Evolutionary conservation across 2,329 filamentous ascomycete genomes (phyloP), one percentile per base, ranked within the genome.

Genomic region (Cladosporium sp.): DNA sequence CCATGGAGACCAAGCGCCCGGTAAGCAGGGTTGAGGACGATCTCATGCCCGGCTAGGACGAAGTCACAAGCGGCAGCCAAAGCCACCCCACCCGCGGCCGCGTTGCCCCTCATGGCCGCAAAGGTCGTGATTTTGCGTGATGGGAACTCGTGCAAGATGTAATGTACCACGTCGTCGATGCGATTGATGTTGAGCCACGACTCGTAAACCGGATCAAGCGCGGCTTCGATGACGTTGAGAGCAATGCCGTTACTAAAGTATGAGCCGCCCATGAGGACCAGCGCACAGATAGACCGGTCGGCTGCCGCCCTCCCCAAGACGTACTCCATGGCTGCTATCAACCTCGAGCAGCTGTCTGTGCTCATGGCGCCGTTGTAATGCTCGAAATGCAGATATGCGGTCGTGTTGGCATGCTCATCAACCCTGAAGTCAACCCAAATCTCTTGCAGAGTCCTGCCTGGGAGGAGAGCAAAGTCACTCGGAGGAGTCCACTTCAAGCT

Each of bases 291-390:
- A 0, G 75, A 74, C 14, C 65, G 67, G 14, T 74, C 69, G 18
- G 65, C 28, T 0, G 75, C 73, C 51, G 77, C 74, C 10, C 68
- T 70, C 18, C 70, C 66, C 5, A 78, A 65, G 38, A 81, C 73
- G 63, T 74, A 75, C 15, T 77, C 75, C 60, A 81, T 74, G 15
- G 78, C 78, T 11, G 74, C 71, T 58, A 78, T 74, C 30, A 81
- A 71, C 8, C 74, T 73, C 14, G 72, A 73, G 68, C 80, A 81
- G 65, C 80, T 77, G 7, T 65, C 67, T 0, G 79, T 80, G 24
- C 78, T 76, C 79, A 81, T 81, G 60, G 80, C 80, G 30, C 80
- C 80, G 64, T 81, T 81, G 73, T 80, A 81, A 59, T 80, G 79
- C 63, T 80, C 74, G 64, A 79, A 81, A 69, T 79, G 77, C n/a